phyloP scores from a whole-genome alignment of 2,329 filamentous ascomycete genomes.

The Mycosphaerella arachidis region DNA sequence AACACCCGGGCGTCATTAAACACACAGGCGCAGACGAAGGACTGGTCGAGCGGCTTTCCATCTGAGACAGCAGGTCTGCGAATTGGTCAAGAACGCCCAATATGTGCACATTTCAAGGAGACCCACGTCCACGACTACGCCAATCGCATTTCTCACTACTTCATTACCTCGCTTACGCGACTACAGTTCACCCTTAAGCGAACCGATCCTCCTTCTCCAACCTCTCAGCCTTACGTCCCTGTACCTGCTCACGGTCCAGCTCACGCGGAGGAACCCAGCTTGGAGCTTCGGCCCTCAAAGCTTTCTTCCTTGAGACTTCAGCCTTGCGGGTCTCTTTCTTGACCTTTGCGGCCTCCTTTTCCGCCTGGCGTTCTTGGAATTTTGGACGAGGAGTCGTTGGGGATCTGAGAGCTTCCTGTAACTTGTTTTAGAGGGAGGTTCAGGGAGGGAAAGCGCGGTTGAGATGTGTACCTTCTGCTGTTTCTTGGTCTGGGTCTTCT shows the following conservation, averaged over 20 bases:
- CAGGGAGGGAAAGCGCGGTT: not conserved
- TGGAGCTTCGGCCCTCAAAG: not conserved
- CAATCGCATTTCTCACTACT: no score
- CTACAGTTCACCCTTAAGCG: not conserved
- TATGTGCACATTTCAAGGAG: no score
- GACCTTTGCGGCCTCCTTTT: not conserved
- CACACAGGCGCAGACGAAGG: no score
- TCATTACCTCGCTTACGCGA: no score
- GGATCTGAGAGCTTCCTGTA: not conserved
- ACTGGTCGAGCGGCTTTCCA: no score
- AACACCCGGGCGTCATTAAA: no score
- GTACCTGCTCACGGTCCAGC: not conserved
- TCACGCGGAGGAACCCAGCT: not conserved
- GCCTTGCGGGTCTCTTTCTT: not conserved
- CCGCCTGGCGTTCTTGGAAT: not conserved
- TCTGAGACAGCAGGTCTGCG: no score
- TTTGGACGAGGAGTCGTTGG: not conserved
- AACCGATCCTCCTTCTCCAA: not conserved
- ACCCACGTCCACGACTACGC: no score
- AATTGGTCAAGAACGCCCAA: no score
- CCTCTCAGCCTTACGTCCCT: not conserved
- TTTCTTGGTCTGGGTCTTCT: not conserved
- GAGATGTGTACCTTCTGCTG: not conserved
- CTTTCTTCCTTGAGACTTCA: not conserved
- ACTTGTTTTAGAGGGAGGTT: not conserved